These are phyloP conservation scores for Chamaecyparis obtusa DNA, from an alignment of 75 land plant species.

Conservation along the genomic window DNA sequence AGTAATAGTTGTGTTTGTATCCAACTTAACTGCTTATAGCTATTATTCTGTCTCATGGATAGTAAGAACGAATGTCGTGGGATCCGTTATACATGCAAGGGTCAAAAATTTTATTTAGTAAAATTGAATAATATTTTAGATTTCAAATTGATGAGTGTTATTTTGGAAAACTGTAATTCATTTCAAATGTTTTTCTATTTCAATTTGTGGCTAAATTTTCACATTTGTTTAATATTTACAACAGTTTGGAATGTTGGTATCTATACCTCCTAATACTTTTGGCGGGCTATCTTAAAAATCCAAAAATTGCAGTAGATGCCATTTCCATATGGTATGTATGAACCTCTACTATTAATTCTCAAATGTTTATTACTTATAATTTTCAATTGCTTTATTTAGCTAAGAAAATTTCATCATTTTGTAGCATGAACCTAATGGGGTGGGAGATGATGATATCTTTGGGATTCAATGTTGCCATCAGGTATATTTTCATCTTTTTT, in stretches of 20 bases:
- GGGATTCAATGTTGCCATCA: slow-evolving; percentile 14
- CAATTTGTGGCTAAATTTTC: too few species aligned
- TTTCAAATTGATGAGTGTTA: too few species aligned
- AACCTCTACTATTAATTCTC: not conserved
- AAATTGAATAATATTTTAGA: too few species aligned
- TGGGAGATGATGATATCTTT: slow-evolving; percentile 12
- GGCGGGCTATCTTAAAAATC: slow-evolving; percentile 31
- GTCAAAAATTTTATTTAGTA: too few species aligned
- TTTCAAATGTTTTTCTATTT: too few species aligned
- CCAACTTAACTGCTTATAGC: too few species aligned
- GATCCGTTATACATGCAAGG: too few species aligned
- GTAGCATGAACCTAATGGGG: slow-evolving; percentile 9
- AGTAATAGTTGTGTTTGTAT: too few species aligned
- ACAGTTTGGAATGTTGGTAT: slow-evolving; percentile 41
- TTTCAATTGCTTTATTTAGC: not conserved
- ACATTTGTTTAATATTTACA: not conserved
- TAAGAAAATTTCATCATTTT: too few species aligned
- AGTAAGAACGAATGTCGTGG: too few species aligned
- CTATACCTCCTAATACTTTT: slow-evolving; percentile 25
- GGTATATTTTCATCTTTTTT: not conserved
- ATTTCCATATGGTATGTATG: slow-evolving; percentile 38
- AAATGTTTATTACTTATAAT: not conserved
- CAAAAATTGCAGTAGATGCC: slow-evolving; percentile 35
- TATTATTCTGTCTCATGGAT: too few species aligned
- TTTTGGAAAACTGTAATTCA: too few species aligned